These are phyloP conservation scores for Fusarium sp. DNA, from an alignment of 2,329 filamentous ascomycete species.

Conservation along the genomic window DNA sequence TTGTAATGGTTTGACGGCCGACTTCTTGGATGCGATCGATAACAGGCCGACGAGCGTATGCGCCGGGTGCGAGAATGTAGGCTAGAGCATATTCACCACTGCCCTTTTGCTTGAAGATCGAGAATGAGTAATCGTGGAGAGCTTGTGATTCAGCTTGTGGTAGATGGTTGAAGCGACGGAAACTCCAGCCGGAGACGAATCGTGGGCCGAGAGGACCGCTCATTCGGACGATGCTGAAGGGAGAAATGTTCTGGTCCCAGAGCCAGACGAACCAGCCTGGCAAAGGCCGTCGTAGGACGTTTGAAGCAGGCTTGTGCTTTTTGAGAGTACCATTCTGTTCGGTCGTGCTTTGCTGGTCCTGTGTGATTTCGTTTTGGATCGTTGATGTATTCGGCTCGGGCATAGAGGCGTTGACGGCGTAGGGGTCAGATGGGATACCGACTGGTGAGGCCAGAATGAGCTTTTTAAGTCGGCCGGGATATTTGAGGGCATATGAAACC, in stretches of 20 bases:
- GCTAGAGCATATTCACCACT: conserved; percentile 93
- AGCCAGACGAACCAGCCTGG: conserved; percentile 91
- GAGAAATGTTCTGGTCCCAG: conserved; percentile 97
- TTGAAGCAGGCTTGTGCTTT: conserved; percentile 45
- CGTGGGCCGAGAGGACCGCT: conserved; percentile 89
- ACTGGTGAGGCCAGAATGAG: conserved; percentile 94
- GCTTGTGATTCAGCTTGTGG: conserved; percentile 81
- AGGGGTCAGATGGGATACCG: conserved; percentile 93
- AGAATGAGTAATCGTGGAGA: conserved; percentile 93
- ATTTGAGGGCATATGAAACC: conserved; percentile 94
- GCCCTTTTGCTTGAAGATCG: conserved; percentile 89
- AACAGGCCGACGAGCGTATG: conserved; percentile 86
- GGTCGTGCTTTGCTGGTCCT: conserved; percentile 70
- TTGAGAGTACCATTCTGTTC: conserved; percentile 50
- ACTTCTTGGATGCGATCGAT: conserved; percentile 88
- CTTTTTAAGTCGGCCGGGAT: conserved; percentile 93
- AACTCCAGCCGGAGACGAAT: conserved; percentile 94
- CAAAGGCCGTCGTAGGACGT: conserved; percentile 62
- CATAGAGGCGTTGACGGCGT: conserved; percentile 82
- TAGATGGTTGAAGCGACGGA: conserved; percentile 88
- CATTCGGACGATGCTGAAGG: conserved; percentile 90
- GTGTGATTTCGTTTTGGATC: conserved; percentile 79
- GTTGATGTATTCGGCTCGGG: conserved; percentile 80
- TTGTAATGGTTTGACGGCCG: conserved; percentile 72
- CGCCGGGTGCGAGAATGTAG: conserved; percentile 92